Base-by-base conservation (phyloP, 2,329 filamentous ascomycete species). In the Domatiomyces globalis region DNA sequence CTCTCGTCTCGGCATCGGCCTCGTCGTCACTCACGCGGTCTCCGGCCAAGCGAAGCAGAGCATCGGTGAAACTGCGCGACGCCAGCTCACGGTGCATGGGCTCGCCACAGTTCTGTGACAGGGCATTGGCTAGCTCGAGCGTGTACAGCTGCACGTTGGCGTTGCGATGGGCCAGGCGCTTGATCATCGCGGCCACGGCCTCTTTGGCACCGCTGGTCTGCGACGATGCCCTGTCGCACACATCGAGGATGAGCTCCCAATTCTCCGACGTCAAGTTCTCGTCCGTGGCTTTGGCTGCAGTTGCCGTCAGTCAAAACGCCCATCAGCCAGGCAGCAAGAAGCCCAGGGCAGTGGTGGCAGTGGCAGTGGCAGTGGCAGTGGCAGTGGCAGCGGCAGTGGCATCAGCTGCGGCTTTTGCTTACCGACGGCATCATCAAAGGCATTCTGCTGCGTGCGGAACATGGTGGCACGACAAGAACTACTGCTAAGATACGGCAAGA, bases 131-230 rank as follows among this genome's bases (percentile, higher is more conserved):
- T 63, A 85, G 82, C 76, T 94, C 87, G 54, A 95, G 80, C 10
- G 89, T 94, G 68, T 95, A 95, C 18, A 95, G 80, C 70, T 95
- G 89, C 22, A 95, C 89, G 67, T 95, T 95, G 56, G 89, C 89
- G 68, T 95, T 95, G 60, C 89, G 83, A 68, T 95, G 88, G 51
- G 88, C 87, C 51, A 95, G 76, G 43, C 89, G 79, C 73, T 90
- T 94, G 70, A 95, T 95, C 73, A 95, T 79, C 64, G 87, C 84
- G 63, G 87, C 84, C 50, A 94, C 85, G 12, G 83, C 87, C 71
- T 94, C 85, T 72, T 90, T 90, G 59, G 54, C 52, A 2, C 57
- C 57, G 33, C 45, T 55, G 47, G 78, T 75, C 54, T 73, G 70
- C 20, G 67, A 67, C 43, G 66, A 67, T 43, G 79, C 76, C 63